Evolutionary conservation across 768 basidiomycete genomes (phyloP).

Genomic region (Tephrocybe sp.): DNA sequence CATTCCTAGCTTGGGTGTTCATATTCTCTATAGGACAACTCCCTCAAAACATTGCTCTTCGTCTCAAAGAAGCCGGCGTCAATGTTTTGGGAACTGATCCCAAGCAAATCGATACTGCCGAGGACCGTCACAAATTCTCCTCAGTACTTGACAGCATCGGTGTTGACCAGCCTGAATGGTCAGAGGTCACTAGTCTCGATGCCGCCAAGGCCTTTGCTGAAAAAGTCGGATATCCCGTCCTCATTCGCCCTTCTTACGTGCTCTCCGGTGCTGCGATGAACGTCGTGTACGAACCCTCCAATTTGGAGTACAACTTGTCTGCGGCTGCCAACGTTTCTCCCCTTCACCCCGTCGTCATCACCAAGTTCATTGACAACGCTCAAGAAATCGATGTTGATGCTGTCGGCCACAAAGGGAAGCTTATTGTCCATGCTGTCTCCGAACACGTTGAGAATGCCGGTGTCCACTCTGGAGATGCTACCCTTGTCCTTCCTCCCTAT

Average conservation of each 20-base stretch:
- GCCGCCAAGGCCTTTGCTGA: constrained; percentile 90
- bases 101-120: constrained; percentile 90
- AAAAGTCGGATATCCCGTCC: constrained; percentile 90
- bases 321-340: constrained; percentile 96
- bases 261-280: constrained; percentile 99
- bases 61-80: constrained; percentile 86
- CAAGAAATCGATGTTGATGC: constrained; percentile 99
- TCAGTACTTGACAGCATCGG: constrained; percentile 91
- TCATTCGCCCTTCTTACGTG: constrained; percentile 97
- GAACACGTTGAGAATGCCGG: constrained; percentile 99
- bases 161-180: constrained; percentile 97
- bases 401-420: constrained; percentile 88
- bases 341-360: constrained; percentile 95
- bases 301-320: constrained; percentile 91
- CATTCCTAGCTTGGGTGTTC: neutral
- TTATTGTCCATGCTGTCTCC: constrained; percentile 93
- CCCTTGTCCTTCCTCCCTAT: constrained; percentile 93
- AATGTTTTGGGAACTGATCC: constrained; percentile 97
- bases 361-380: constrained; percentile 97
- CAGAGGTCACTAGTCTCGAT: constrained; percentile 82
- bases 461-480: constrained; percentile 98
- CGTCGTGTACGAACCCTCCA: constrained; percentile 89
- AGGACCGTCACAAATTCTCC: constrained; percentile 99
- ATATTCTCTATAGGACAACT: constrained; percentile 67
- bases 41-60: constrained; percentile 97